Percentiles rank a stretch among this genome's conserved stretches.
These are phyloP conservation scores for Alternaria postmessia DNA, from an alignment of 2,329 filamentous ascomycete genomes.

Conservation along the genomic window DNA sequence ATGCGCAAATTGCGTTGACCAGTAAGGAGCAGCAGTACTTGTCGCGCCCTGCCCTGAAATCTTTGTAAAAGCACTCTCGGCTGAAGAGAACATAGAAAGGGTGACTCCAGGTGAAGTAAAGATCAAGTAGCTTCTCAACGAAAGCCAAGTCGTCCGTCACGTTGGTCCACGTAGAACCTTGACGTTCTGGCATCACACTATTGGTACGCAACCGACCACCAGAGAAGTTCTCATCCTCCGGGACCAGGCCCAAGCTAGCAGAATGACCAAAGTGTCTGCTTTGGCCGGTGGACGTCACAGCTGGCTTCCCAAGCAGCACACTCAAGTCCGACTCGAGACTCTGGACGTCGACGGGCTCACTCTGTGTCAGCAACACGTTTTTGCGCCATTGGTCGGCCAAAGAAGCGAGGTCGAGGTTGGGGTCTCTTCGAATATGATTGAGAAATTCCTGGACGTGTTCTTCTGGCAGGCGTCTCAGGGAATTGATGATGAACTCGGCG, in stretches of 20 bases:
- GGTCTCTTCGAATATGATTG: conserved; percentile 53
- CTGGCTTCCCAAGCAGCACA: conserved; percentile 49
- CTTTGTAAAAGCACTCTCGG: conserved; percentile 73
- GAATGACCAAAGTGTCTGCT: conserved; percentile 51
- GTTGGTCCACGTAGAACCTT: conserved; percentile 63
- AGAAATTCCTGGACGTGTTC: conserved; percentile 54
- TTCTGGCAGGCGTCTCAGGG: conserved; percentile 56
- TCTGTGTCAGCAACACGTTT: conserved; percentile 47
- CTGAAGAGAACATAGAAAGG: conserved; percentile 77
- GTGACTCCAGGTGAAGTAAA: conserved; percentile 78
- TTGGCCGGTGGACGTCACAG: conserved; percentile 43
- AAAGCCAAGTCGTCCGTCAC: conserved; percentile 66
- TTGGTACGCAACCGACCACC: conserved; percentile 23
- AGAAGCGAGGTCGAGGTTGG: conserved; percentile 49
- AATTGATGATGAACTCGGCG: conserved; percentile 53
- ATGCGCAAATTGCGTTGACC: conserved; percentile 70
- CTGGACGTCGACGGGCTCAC: conserved; percentile 29
- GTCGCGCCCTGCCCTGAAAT: conserved; percentile 67
- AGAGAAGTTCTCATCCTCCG: conserved; percentile 46
- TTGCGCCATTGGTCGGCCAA: conserved; percentile 53
- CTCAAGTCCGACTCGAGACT: conserved; percentile 49
- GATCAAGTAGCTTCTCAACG: conserved; percentile 68
- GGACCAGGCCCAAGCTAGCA: conserved; percentile 48
- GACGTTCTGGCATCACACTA: conserved; percentile 22
- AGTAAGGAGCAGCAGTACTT: conserved; percentile 74